Evolutionary conservation across 2,329 filamentous ascomycete species (phyloP).

Genomic region (Hymenoscyphus repandus): DNA sequence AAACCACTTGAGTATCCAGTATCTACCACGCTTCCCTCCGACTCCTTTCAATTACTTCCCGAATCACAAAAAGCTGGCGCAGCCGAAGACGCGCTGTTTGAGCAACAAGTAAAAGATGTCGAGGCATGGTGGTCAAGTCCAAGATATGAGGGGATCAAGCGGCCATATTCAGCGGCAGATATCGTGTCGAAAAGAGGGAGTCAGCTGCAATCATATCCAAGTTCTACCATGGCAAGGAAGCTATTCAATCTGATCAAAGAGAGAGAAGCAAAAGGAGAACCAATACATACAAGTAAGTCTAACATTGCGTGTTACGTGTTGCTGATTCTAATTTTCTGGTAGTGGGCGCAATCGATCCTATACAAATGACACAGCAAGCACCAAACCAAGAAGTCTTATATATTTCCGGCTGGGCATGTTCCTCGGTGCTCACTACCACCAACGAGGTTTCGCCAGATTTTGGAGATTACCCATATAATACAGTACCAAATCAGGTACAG

Average conservation of each 20-base stretch:
- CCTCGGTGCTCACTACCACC: slow-evolving; percentile 82
- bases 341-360: slow-evolving; percentile 98
- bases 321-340: slow-evolving; percentile 13
- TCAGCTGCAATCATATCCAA: slow-evolving; percentile 81
- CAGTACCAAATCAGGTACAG: slow-evolving; percentile 96
- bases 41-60: slow-evolving; percentile 80
- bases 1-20: slow-evolving; percentile 26
- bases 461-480: slow-evolving; percentile 98
- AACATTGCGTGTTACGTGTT: background rate
- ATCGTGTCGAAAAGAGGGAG: slow-evolving; percentile 91
- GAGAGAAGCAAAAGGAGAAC: slow-evolving; percentile 70
- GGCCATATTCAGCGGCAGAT: slow-evolving; percentile 85
- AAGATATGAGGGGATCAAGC: slow-evolving; percentile 82
- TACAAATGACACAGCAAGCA: slow-evolving; percentile 99
- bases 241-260: slow-evolving; percentile 85
- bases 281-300: slow-evolving; percentile 81
- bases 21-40: slow-evolving; percentile 40
- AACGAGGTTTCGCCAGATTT: slow-evolving; percentile 98
- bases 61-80: slow-evolving; percentile 71
- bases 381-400: slow-evolving; percentile 94
- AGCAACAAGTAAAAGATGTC: slow-evolving; percentile 78
- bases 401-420: slow-evolving; percentile 96
- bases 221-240: slow-evolving; percentile 91
- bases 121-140: slow-evolving; percentile 86
- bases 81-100: slow-evolving; percentile 80